Conservation (phyloP, 2,329 filamentous ascomycete genomes). For the Bipolaris cookei region DNA sequence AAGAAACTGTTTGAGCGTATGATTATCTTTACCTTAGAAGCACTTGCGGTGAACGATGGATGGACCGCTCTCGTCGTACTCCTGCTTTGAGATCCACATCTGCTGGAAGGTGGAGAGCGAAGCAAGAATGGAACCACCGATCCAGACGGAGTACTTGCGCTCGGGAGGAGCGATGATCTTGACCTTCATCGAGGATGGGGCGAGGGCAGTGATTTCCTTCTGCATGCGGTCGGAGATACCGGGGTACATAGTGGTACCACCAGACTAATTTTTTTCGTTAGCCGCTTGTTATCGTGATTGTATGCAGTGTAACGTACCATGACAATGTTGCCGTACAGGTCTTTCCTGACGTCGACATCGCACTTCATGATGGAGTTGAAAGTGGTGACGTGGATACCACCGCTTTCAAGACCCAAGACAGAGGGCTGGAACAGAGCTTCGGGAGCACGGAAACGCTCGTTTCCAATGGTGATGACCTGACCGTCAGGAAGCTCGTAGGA, state of each 20-base stretch:
- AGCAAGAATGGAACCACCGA: conserved; percentile 99
- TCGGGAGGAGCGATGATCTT: conserved; percentile 99
- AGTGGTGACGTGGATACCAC: conserved; percentile 98
- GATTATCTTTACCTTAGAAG: conserved; percentile 79
- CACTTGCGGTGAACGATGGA: conserved; percentile 99
- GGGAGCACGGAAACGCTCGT: conserved; percentile 99
- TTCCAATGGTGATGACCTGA: conserved; percentile 99
- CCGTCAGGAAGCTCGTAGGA: conserved; percentile 99
- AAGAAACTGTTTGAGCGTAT: conserved; percentile 10
- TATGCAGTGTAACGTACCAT: conserved; percentile 73
- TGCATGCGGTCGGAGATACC: conserved; percentile 99
- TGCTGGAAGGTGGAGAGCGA: conserved; percentile 99
- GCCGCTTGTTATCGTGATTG: conserved; percentile 21
- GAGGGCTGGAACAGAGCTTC: conserved; percentile 99
- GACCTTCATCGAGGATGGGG: conserved; percentile 99
- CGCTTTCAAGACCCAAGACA: conserved; percentile 96
- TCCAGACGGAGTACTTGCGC: conserved; percentile 99
- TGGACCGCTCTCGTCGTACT: conserved; percentile 99
- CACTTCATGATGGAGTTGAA: conserved; percentile 99
- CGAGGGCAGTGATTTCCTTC: conserved; percentile 99
- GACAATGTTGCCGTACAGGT: conserved; percentile 99
- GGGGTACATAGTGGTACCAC: conserved; percentile 99
- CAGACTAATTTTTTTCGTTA: conserved; percentile 72
- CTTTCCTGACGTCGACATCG: conserved; percentile 99
- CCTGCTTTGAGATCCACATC: conserved; percentile 99